Evolutionary conservation across 768 basidiomycete genomes (phyloP), one percentile per base, ranked within the genome.

Genomic region (Pleurotus pulmonarius): DNA sequence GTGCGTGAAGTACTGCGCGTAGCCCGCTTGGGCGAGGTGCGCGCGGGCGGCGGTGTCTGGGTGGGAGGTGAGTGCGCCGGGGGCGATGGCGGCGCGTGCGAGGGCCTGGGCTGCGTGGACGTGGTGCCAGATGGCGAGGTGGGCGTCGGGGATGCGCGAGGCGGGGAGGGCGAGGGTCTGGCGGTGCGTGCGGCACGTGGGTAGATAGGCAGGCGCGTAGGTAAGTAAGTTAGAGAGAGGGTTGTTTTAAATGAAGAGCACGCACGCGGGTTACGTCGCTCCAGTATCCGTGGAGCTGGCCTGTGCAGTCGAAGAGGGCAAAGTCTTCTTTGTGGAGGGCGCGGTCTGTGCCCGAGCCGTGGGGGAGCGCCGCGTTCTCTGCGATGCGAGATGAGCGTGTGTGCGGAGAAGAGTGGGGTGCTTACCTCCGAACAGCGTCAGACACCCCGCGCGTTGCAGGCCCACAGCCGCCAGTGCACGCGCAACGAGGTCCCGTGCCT

Each of bases 341-440:
- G 29, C 85, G 80, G 64, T 94, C 88, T 0, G 86, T 86, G 2
- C 90, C 89, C 38, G 79, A 76, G 5, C 92, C 94, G 66, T 94
- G 93, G 3, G 92, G 92, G 20, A 92, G 80, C 2, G 91, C 92
- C 4, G 91, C 92, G 62, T 94, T 90, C 58, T 88, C 92, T 94
- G 66, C 1, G 29, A 11, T 34, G 3, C 20, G 20, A 20, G 20
- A 20, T 20, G 20, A 20, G 20, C 20, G 20, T 20, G 20, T 20
- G 20, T 20, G 20, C 20, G 20, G 20, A 20, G 20, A 20, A 20
- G 20, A 20, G 20, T 20, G 49, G 24, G 38, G 15, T 3, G 16
- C 39, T 39, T 60, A 90, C 91, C 86, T 64, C 92, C 91, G 64
- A 95, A 93, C 16, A 93, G 74, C 2, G 89, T 85, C 34, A 92